Evolutionary conservation across 2,329 filamentous ascomycete species (phyloP).

Genomic region (Epichloe coenophiala): DNA sequence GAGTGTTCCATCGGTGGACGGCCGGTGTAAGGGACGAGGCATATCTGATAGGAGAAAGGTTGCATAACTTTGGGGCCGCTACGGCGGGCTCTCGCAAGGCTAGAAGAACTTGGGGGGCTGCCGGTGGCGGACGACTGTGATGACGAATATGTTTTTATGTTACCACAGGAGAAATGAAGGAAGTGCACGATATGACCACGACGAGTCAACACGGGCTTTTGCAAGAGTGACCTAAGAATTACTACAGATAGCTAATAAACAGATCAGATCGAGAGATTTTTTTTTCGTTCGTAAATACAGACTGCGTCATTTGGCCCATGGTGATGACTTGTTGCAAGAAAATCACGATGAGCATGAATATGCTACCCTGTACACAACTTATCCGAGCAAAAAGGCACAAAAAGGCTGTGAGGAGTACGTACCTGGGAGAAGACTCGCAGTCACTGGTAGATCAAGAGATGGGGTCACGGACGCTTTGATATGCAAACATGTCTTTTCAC

Average conservation of each 20-base stretch:
- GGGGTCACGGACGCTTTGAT: too few species aligned
- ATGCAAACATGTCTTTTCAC: too few species aligned
- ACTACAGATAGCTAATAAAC: background rate
- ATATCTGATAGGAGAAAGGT: slow-evolving; percentile 82
- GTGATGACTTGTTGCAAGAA: background rate
- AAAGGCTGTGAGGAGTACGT: too few species aligned
- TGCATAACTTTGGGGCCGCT: slow-evolving; percentile 75
- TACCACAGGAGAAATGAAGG: background rate
- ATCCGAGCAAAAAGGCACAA: too few species aligned
- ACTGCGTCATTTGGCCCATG: background rate
- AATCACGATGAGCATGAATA: too few species aligned
- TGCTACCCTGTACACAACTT: too few species aligned
- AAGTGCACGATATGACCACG: background rate
- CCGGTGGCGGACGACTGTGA: slow-evolving; percentile 12
- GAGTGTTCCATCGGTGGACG: slow-evolving; percentile 62
- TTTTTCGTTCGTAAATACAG: background rate
- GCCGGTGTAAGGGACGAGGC: slow-evolving; percentile 81
- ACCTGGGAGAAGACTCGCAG: too few species aligned
- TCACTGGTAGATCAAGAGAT: too few species aligned
- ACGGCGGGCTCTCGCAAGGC: slow-evolving; percentile 23
- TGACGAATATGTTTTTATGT: background rate
- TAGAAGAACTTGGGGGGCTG: slow-evolving; percentile 23
- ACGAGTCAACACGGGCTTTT: background rate
- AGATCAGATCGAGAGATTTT: background rate
- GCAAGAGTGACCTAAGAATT: background rate